Conservation (phyloP, 2,329 filamentous ascomycete genomes). For the Cryphonectria japonica region DNA sequence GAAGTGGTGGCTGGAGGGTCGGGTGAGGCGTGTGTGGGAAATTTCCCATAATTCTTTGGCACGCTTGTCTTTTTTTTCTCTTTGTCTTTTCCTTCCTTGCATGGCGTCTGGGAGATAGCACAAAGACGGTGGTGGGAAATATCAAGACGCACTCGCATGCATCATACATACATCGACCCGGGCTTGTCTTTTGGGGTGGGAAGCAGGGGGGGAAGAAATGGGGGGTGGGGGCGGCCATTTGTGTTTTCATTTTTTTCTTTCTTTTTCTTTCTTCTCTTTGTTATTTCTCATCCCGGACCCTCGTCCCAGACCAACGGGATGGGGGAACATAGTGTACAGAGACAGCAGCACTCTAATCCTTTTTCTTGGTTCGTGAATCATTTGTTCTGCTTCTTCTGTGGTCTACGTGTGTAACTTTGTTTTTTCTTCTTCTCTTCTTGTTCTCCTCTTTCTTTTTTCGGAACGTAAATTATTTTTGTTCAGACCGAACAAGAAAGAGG, state of each 20-base stretch:
- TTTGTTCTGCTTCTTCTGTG: no score
- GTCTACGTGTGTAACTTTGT: not conserved
- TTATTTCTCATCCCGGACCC: no score
- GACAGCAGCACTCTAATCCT: not conserved
- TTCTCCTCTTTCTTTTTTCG: no score
- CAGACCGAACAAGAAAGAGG: not conserved
- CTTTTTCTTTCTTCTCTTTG: not conserved
- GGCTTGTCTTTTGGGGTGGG: not conserved
- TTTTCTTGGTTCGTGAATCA: no score
- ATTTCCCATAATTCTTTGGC: not conserved
- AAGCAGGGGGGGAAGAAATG: not conserved
- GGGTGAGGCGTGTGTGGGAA: not conserved
- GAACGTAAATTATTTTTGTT: not conserved
- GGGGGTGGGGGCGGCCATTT: not conserved
- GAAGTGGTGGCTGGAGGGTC: not conserved
- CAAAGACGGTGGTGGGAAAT: slow-evolving; percentile 2
- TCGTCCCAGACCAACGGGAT: not conserved
- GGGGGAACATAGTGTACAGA: not conserved
- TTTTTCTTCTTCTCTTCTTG: no score
- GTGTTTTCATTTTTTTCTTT: not conserved
- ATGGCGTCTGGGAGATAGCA: slow-evolving; percentile 20
- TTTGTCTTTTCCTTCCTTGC: slow-evolving; percentile 3
- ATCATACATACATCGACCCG: not conserved
- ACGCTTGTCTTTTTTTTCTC: not conserved
- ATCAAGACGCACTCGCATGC: slow-evolving; percentile 12